Percentiles rank a stretch among this genome's conserved stretches.
Conservation (phyloP, 2,329 filamentous ascomycete genomes). For the Beauveria varroae region DNA sequence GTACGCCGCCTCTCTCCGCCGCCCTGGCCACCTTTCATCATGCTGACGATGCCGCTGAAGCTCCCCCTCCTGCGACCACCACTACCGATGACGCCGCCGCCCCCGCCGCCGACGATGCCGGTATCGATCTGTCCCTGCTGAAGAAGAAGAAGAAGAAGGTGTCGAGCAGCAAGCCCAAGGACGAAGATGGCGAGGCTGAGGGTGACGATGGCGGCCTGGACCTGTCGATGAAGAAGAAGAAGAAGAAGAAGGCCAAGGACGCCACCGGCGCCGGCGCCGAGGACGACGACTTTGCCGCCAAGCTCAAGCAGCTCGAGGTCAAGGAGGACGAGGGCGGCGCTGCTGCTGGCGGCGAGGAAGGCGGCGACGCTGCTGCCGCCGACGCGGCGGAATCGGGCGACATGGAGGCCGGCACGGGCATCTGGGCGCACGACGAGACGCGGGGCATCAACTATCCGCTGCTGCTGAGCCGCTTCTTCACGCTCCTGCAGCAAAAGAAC, state of each 20-base stretch:
- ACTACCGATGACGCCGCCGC: slow-evolving; percentile 28
- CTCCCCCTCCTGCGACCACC: slow-evolving; percentile 16
- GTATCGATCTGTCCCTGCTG: slow-evolving; percentile 56
- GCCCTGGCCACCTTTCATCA: slow-evolving; percentile 45
- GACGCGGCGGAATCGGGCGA: slow-evolving; percentile 45
- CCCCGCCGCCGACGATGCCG: slow-evolving; percentile 42
- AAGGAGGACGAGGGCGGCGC: slow-evolving; percentile 52
- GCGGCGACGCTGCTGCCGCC: slow-evolving; percentile 47
- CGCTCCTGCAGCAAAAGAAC: slow-evolving; percentile 88
- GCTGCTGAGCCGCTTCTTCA: slow-evolving; percentile 89
- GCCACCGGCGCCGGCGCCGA: slow-evolving; percentile 36
- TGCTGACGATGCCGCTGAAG: slow-evolving; percentile 36
- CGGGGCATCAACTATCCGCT: slow-evolving; percentile 76
- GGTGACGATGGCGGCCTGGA: slow-evolving; percentile 44
- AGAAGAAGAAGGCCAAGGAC: slow-evolving; percentile 51
- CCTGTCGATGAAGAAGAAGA: slow-evolving; percentile 61
- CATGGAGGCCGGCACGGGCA: slow-evolving; percentile 78
- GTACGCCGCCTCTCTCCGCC: slow-evolving; percentile 54
- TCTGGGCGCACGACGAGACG: slow-evolving; percentile 78
- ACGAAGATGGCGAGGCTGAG: slow-evolving; percentile 39
- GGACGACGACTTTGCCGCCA: slow-evolving; percentile 54
- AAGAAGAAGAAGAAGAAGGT: slow-evolving; percentile 77
- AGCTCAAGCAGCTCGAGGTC: slow-evolving; percentile 54
- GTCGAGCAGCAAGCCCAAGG: slow-evolving; percentile 29
- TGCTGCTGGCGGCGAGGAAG: slow-evolving; percentile 45